Evolutionary conservation across 805 yeast species (phyloP).

Genomic region (Torulaspora delbrueckii): DNA sequence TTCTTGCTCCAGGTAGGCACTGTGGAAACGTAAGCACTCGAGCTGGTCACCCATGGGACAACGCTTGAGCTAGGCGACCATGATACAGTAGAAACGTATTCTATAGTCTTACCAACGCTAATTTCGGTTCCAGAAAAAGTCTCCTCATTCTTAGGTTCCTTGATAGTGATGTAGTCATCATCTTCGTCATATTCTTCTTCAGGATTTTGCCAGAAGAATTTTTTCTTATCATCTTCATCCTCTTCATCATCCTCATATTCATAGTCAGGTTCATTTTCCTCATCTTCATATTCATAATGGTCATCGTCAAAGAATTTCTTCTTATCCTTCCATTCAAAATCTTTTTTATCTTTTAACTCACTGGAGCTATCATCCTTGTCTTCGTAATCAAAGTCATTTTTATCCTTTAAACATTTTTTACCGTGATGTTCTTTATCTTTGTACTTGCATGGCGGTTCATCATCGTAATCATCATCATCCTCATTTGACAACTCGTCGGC

Average conservation of each 20-base stretch:
- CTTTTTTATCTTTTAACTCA: neutral
- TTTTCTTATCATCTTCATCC: slow-evolving; percentile 2
- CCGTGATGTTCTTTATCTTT: neutral
- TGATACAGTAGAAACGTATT: neutral
- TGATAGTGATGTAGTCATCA: neutral
- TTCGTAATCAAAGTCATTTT: neutral
- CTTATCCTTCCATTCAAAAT: slow-evolving; percentile 1
- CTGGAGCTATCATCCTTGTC: neutral
- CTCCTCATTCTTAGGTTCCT: slow-evolving; percentile 6
- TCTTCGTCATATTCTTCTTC: slow-evolving; percentile 2
- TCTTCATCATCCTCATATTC: neutral
- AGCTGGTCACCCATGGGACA: neutral
- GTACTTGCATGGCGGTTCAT: neutral
- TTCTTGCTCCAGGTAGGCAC: neutral
- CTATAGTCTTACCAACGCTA: slow-evolving; percentile 2
- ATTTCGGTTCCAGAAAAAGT: slow-evolving; percentile 5
- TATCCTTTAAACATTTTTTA: neutral
- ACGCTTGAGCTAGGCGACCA: neutral
- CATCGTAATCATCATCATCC: neutral
- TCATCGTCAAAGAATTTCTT: neutral
- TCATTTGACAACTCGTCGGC: slow-evolving; percentile 5
- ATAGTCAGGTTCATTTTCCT: neutral
- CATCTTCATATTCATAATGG: neutral
- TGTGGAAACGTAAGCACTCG: neutral
- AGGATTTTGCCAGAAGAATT: neutral